These are phyloP conservation scores for Tetragonia tetragonoides DNA, from an alignment of 148 eudicot species.

Conservation along the genomic window DNA sequence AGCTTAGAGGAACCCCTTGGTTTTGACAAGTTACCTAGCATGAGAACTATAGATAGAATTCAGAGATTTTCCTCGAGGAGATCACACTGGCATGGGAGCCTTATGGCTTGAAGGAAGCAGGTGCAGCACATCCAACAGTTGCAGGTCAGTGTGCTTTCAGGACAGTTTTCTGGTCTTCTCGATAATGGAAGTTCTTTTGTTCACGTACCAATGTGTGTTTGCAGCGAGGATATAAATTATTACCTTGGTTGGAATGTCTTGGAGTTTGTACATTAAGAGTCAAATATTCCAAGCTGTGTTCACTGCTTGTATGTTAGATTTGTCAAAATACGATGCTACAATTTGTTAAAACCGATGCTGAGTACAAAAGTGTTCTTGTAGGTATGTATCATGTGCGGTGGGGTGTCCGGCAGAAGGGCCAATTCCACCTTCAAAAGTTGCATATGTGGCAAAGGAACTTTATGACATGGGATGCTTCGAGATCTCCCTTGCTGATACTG, in stretches of 20 bases:
- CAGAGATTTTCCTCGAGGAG: conserved; percentile 68
- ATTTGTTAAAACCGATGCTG: background rate
- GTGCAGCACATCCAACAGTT: conserved; percentile 82
- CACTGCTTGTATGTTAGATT: background rate
- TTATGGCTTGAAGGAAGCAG: too few species aligned
- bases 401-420: conserved; percentile 97
- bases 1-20: conserved; percentile 90
- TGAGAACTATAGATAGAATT: conserved; percentile 66
- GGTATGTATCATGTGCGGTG: conserved; percentile 87
- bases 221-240: conserved; percentile 55
- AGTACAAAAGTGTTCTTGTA: conserved; percentile 22
- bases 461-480: conserved; percentile 94
- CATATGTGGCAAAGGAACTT: conserved; percentile 86
- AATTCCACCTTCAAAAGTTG: conserved; percentile 76
- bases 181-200: background rate
- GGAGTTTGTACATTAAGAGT: background rate
- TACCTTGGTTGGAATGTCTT: background rate
- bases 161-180: background rate
- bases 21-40: conserved; percentile 76
- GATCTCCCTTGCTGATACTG: conserved; percentile 90
- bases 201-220: background rate
- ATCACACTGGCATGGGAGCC: too few species aligned
- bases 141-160: conserved; percentile 46
- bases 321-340: background rate
- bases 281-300: background rate